Base-by-base conservation (phyloP, 1,284 basidiomycete genomes). In the Rhodotorula sp. region DNA sequence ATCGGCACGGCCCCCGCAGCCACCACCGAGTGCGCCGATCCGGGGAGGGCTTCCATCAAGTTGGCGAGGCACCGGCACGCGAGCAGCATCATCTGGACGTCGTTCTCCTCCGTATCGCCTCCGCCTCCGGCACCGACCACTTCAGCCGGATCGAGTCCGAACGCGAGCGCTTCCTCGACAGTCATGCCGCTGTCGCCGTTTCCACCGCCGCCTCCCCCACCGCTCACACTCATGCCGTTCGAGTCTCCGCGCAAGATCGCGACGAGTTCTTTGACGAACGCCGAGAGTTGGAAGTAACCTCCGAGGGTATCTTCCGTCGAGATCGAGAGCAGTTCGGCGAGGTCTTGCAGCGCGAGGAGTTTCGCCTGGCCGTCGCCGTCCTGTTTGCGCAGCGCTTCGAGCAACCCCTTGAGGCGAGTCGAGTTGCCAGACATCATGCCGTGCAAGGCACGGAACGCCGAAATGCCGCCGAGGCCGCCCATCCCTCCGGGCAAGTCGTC, bases 221-320 rank as follows among this genome's bases (percentile, higher is more conserved):
- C 66, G 39, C 54, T 56, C n/a, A 56, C 54, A 26, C 54, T 56
- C 43, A 71, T 64, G 21, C 70, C 77, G 62, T 71, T 72, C 56
- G 72, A 69, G 59, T 87, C 88, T 34, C 97, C 97, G 46, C 92
- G 91, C 60, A 99, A 85, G 75, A 97, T 93, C 79, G 89, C 89
- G 74, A 99, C 90, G 59, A 99, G 87, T 82, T 98, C 97, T 77
- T 89, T 88, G 57, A 96, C 92, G 80, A 94, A 98, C 21, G 89
- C 87, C 78, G 96, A 93, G 43, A 94, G 90, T 75, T 92, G 92
- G 83, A 99, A 96, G 51, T 91, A 96, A 58, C 93, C 94, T 21
- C 92, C 91, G 57, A 99, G 85, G 1, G 93, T 97, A 81, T 99
- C 97, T 83, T 99, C 96, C 12, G 93, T 98, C 82, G 92, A 93